These are phyloP conservation scores for Calonectria leucothoes DNA, from an alignment of 2,329 filamentous ascomycete species.

Conservation along the genomic window DNA sequence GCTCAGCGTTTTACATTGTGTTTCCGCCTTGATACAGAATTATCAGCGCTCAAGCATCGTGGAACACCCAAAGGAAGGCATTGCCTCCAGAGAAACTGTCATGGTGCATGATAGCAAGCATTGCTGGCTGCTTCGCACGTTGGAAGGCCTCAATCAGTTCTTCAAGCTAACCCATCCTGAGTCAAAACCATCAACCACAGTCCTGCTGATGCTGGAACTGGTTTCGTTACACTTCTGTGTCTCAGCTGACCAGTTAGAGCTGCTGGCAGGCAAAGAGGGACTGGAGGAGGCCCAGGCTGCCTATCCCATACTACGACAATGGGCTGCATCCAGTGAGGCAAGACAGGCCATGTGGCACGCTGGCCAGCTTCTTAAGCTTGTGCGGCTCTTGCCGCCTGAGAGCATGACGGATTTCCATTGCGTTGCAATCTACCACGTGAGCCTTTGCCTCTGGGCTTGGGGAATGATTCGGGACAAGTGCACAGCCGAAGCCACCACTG, in stretches of 20 bases:
- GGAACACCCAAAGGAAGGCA: background rate
- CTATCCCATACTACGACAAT: background rate
- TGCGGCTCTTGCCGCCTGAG: background rate
- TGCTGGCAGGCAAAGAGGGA: background rate
- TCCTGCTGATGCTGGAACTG: background rate
- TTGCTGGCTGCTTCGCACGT: background rate
- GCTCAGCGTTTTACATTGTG: background rate
- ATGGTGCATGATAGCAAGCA: background rate
- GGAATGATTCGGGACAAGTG: background rate
- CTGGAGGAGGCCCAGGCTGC: background rate
- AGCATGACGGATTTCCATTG: background rate
- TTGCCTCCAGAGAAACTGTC: background rate
- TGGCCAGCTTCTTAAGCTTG: background rate
- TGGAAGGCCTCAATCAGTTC: background rate
- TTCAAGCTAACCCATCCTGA: background rate
- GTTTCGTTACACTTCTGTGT: background rate
- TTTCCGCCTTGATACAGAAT: background rate
- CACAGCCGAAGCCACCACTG: background rate
- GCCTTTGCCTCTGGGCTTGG: background rate
- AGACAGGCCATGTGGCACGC: background rate
- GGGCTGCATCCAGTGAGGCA: background rate
- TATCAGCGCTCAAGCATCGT: background rate
- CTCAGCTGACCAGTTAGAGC: background rate
- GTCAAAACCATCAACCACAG: background rate
- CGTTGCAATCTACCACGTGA: background rate